A percentile compares a stretch with the other conserved stretches of the same genome.
phyloP scores from a whole-genome alignment of 116 monocot species.

The Zostera marina region DNA sequence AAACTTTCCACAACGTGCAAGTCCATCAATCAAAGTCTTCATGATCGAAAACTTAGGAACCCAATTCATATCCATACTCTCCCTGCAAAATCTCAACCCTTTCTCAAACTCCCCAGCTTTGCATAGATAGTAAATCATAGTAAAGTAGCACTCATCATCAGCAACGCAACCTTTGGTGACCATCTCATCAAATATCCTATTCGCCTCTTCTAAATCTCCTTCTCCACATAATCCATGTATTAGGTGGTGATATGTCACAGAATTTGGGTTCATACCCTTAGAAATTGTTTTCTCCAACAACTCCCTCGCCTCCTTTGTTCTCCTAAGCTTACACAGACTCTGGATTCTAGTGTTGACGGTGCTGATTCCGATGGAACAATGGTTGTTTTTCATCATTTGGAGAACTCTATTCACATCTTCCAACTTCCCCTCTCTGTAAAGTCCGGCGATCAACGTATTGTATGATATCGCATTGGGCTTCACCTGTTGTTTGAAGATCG shows the following conservation, averaged over 20 bases:
- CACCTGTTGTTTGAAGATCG: background rate
- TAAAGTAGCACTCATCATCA: slow-evolving; percentile 50
- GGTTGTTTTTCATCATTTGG: slow-evolving; percentile 49
- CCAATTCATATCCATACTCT: slow-evolving; percentile 64
- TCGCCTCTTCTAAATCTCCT: slow-evolving; percentile 38
- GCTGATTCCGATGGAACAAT: slow-evolving; percentile 17
- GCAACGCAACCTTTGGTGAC: slow-evolving; percentile 17
- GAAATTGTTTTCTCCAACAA: slow-evolving; percentile 36
- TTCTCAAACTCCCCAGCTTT: slow-evolving; percentile 56
- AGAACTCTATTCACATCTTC: slow-evolving; percentile 49
- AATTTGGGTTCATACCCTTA: slow-evolving; percentile 38
- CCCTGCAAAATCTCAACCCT: slow-evolving; percentile 40
- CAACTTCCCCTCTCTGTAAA: slow-evolving; percentile 47
- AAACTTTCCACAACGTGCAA: slow-evolving; percentile 21
- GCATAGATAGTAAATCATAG: slow-evolving; percentile 48
- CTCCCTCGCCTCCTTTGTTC: slow-evolving; percentile 33
- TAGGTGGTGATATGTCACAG: slow-evolving; percentile 30
- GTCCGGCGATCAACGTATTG: slow-evolving; percentile 36
- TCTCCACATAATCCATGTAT: slow-evolving; percentile 43
- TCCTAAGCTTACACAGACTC: slow-evolving; percentile 48
- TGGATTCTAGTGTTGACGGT: slow-evolving; percentile 53
- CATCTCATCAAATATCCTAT: slow-evolving; percentile 34
- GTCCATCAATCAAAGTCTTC: slow-evolving; percentile 60
- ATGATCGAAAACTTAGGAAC: slow-evolving; percentile 50
- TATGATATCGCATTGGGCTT: slow-evolving; percentile 30